These are phyloP conservation scores for Diaporthe citrichinensis DNA, from an alignment of 2,329 filamentous ascomycete genomes.

Conservation along the genomic window DNA sequence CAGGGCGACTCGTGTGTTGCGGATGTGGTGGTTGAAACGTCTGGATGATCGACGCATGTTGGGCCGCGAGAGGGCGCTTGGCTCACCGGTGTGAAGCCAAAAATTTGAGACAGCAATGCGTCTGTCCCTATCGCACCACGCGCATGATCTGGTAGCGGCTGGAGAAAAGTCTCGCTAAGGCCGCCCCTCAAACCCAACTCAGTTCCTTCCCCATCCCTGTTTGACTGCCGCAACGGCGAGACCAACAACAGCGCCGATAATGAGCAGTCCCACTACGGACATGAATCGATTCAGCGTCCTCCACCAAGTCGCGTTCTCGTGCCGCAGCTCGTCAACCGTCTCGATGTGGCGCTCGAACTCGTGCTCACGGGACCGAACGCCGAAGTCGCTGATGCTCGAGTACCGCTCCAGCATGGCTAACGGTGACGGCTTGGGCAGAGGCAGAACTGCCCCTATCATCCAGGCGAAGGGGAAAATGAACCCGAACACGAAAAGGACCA, in stretches of 20 bases:
- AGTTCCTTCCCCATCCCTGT: constrained; percentile 59
- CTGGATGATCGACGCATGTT: constrained; percentile 20
- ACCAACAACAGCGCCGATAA: constrained; percentile 66
- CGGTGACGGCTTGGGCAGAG: constrained; percentile 73
- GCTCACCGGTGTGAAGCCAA: constrained; percentile 5
- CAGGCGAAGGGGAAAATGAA: constrained; percentile 86
- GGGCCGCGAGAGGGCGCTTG: constrained; percentile 14
- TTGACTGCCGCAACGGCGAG: constrained; percentile 67
- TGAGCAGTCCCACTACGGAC: constrained; percentile 68
- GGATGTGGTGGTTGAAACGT: constrained; percentile 26
- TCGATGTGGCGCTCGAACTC: constrained; percentile 53
- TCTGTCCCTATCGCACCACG: background rate
- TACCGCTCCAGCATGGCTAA: constrained; percentile 65
- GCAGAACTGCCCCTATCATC: constrained; percentile 84
- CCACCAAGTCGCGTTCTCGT: constrained; percentile 71
- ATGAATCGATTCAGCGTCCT: constrained; percentile 71
- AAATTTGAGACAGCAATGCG: constrained; percentile 19
- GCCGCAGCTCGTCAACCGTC: constrained; percentile 59
- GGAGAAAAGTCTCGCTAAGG: background rate
- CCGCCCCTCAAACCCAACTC: constrained; percentile 13
- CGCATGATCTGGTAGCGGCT: constrained; percentile 10
- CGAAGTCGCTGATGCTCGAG: constrained; percentile 57
- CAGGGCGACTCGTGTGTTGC: constrained; percentile 22
- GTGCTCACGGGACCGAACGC: constrained; percentile 50
- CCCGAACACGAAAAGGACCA: constrained; percentile 81